These are phyloP conservation scores for Termitomyces heimii DNA, from an alignment of 768 basidiomycete species.

Conservation along the genomic window DNA sequence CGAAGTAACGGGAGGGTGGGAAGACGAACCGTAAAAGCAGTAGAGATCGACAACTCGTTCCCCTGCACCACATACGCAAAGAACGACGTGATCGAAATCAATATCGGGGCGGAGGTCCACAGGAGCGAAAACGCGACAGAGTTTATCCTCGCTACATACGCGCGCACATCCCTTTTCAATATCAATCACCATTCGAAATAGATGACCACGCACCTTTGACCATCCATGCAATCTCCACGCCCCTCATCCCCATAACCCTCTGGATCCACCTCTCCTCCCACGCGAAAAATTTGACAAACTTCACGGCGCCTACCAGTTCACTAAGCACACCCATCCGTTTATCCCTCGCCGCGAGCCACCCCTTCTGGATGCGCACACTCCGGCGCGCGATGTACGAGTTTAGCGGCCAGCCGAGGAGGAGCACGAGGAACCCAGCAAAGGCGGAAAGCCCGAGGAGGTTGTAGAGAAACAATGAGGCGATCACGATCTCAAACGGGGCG, in stretches of 20 bases:
- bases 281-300: conserved; percentile 82
- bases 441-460: conserved; percentile 65
- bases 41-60: conserved; percentile 67
- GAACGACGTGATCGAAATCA: conserved; percentile 80
- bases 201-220: conserved; percentile 43
- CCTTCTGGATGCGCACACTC: conserved; percentile 55
- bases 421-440: conserved; percentile 62
- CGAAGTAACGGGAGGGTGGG: background rate
- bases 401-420: conserved; percentile 63
- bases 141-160: conserved; percentile 56
- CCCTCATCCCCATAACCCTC: conserved; percentile 56
- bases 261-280: conserved; percentile 77
- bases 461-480: conserved; percentile 72
- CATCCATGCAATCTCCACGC: conserved; percentile 72
- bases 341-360: conserved; percentile 46
- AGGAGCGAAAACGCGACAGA: conserved; percentile 62
- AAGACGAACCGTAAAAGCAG: conserved; percentile 73
- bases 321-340: conserved; percentile 74
- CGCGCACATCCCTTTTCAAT: background rate
- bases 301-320: conserved; percentile 70
- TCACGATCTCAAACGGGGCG: conserved; percentile 72
- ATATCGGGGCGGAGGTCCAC: conserved; percentile 73
- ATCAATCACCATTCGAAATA: background rate
- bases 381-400: conserved; percentile 62
- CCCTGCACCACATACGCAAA: conserved; percentile 65